A percentile compares a stretch with the other conserved stretches of the same genome.
Evolutionary conservation across 768 basidiomycete species (phyloP).

Genomic region (Vararia minispora): DNA sequence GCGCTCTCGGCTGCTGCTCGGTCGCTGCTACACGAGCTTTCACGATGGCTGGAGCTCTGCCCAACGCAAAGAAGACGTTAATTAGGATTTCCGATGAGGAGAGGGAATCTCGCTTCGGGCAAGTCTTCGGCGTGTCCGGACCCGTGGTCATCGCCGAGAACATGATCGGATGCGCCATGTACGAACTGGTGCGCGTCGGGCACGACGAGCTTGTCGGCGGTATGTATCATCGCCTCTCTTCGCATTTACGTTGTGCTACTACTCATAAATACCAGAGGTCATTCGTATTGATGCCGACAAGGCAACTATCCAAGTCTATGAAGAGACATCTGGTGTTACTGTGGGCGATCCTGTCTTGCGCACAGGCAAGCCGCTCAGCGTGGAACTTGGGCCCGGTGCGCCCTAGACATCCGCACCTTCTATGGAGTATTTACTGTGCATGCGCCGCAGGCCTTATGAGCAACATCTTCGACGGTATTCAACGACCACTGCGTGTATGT

Average conservation of each 20-base stretch:
- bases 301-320: slow-evolving; percentile 98
- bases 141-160: slow-evolving; percentile 97
- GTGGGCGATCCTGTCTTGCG: slow-evolving; percentile 97
- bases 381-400: slow-evolving; percentile 93
- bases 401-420: slow-evolving; percentile 2
- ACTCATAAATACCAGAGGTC: slow-evolving; percentile 58
- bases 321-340: slow-evolving; percentile 98
- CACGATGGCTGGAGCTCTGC: slow-evolving; percentile 84
- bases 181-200: slow-evolving; percentile 95
- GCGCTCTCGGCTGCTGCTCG: too few species aligned
- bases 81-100: slow-evolving; percentile 88
- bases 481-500: slow-evolving; percentile 79
- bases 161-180: slow-evolving; percentile 95
- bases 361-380: slow-evolving; percentile 95
- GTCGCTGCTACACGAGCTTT: too few species aligned
- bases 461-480: slow-evolving; percentile 98
- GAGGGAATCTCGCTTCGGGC: slow-evolving; percentile 74
- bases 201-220: slow-evolving; percentile 98
- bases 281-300: slow-evolving; percentile 98
- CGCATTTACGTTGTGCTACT: background rate
- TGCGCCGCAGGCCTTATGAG: slow-evolving; percentile 75
- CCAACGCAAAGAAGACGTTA: slow-evolving; percentile 82
- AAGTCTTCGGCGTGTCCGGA: slow-evolving; percentile 92
- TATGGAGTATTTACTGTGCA: slow-evolving; percentile 1
- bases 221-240: slow-evolving; percentile 24